Conservation (phyloP, 2,329 filamentous ascomycete genomes). For the Colletotrichum higginsianum region DNA sequence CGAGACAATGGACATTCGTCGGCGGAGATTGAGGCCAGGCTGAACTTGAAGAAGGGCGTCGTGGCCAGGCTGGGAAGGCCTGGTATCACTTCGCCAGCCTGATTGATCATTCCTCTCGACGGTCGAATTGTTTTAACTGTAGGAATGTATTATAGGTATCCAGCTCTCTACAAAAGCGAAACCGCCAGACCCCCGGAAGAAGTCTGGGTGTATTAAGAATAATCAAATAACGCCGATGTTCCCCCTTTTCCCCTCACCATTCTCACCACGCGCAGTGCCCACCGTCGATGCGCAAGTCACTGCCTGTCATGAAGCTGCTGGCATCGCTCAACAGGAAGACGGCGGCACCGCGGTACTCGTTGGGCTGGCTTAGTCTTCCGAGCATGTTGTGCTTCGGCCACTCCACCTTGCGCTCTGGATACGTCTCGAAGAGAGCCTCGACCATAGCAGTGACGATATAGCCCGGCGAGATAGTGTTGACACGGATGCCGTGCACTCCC, state of each 20-base stretch:
- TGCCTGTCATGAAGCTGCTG: conserved; percentile 60
- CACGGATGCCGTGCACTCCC: conserved; percentile 80
- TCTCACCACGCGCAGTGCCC: conserved; percentile 74
- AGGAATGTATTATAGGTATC: conserved; percentile 33
- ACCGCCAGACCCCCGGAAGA: conserved; percentile 15
- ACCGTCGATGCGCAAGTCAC: conserved; percentile 79
- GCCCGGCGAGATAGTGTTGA: conserved; percentile 86
- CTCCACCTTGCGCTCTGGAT: conserved; percentile 75
- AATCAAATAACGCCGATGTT: conserved; percentile 16
- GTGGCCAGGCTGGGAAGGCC: conserved; percentile 60
- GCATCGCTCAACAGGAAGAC: conserved; percentile 59
- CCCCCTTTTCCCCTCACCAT: conserved; percentile 6
- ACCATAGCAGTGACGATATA: conserved; percentile 91
- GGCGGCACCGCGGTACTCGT: conserved; percentile 80
- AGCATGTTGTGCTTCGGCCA: conserved; percentile 94
- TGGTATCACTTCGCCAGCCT: conserved; percentile 48
- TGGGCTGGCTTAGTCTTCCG: conserved; percentile 74
- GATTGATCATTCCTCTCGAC: not conserved
- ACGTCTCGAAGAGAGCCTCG: conserved; percentile 81
- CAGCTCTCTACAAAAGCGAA: conserved; percentile 19
- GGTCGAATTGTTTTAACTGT: not conserved
- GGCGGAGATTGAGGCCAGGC: conserved; percentile 61
- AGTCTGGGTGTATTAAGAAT: conserved; percentile 31
- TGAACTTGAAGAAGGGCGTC: conserved; percentile 62
- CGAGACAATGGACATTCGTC: conserved; percentile 56